Evolutionary conservation across 768 basidiomycete species (phyloP).

Genomic region (Boletus barrowsii): DNA sequence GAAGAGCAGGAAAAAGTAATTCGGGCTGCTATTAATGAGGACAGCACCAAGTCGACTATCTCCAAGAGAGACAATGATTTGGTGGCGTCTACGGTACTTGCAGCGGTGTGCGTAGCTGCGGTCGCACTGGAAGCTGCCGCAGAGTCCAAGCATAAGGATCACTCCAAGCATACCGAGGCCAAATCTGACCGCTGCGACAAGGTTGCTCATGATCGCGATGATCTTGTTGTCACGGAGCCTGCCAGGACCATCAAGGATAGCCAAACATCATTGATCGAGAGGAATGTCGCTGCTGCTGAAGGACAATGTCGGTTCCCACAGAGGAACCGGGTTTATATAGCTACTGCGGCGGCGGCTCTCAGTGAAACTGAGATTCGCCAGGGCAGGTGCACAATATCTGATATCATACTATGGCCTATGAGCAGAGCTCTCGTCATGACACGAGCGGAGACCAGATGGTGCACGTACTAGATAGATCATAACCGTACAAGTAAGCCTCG

Average conservation of each 20-base stretch:
- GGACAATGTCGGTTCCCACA: no score
- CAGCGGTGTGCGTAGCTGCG: conserved; percentile 10
- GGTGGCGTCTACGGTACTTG: conserved; percentile 10
- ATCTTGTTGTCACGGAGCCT: not conserved
- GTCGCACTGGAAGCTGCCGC: conserved; percentile 8
- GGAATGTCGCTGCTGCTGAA: not conserved
- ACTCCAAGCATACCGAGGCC: not conserved
- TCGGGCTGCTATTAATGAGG: not conserved
- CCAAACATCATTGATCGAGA: not conserved
- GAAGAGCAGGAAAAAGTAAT: not conserved
- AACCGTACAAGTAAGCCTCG: not conserved
- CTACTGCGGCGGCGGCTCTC: no score
- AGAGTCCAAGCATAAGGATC: conserved; percentile 5
- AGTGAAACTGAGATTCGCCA: not conserved
- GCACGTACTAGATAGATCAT: not conserved
- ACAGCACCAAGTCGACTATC: not conserved
- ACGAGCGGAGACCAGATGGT: not conserved
- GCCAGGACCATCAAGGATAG: no score
- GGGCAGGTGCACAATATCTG: not conserved
- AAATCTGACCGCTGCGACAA: not conserved
- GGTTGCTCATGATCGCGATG: not conserved
- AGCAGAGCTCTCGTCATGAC: not conserved
- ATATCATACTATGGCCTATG: not conserved
- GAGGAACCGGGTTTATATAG: no score
- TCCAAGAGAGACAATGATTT: conserved; percentile 6